Conservation (phyloP, 169 alveolate species). For the Plasmodium inui region DNA sequence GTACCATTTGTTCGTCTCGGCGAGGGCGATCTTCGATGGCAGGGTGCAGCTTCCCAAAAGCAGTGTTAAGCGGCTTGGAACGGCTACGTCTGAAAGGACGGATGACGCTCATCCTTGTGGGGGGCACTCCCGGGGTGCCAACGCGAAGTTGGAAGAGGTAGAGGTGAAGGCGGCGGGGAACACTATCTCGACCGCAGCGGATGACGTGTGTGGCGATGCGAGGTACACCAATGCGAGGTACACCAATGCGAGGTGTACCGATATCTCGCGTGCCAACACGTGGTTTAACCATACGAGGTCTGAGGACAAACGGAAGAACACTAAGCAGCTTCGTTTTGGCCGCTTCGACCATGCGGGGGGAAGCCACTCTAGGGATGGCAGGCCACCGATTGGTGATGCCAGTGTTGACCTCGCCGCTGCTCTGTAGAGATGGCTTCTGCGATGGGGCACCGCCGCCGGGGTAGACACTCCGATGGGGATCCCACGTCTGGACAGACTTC, state of each 20-base stretch:
- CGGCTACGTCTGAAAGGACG: neutral
- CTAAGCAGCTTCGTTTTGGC: neutral
- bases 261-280: neutral
- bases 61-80: neutral
- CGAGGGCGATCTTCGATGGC: neutral
- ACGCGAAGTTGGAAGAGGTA: neutral
- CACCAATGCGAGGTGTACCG: neutral
- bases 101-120: neutral
- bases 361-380: neutral
- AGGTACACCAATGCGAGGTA: too few relatives aligned
- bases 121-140: neutral
- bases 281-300: neutral
- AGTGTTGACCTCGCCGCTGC: neutral
- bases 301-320: neutral
- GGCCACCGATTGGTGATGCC: neutral
- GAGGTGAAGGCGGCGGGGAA: neutral
- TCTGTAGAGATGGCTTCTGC: neutral
- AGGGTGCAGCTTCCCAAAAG: neutral
- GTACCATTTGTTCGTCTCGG: neutral
- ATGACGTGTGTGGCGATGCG: neutral
- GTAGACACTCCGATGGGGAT: neutral
- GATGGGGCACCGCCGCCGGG: neutral
- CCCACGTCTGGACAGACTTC: neutral
- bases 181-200: neutral
- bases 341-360: neutral